Conservation (phyloP, 306 rosid genomes). For the Lathyrus aphaca region DNA sequence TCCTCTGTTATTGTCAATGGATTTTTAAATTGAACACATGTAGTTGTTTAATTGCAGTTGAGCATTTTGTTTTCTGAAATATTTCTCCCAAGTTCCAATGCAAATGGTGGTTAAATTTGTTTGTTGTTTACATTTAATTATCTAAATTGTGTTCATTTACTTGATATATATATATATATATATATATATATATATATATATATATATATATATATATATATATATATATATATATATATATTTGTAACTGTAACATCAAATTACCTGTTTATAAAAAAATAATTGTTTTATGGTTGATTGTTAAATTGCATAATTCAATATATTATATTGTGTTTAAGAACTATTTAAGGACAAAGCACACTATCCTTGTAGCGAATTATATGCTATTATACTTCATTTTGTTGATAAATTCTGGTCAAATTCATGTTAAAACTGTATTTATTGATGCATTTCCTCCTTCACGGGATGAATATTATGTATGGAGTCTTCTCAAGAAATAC, state of each 20-base stretch:
- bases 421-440: slow-evolving; percentile 96
- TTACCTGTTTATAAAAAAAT: background rate
- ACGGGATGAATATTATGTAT: slow-evolving; percentile 87
- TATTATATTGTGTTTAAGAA: background rate
- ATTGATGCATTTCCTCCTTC: slow-evolving; percentile 91
- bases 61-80: slow-evolving; percentile 15
- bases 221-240: too few species aligned
- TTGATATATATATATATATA: too few species aligned
- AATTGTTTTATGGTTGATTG: slow-evolving; percentile 18
- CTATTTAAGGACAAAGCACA: background rate
- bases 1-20: slow-evolving; percentile 27
- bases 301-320: background rate
- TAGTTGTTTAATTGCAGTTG: slow-evolving; percentile 24
- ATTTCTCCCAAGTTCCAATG: slow-evolving; percentile 8
- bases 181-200: too few species aligned
- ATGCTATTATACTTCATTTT: slow-evolving; percentile 19
- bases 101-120: background rate
- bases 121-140: slow-evolving; percentile 4
- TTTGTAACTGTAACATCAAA: slow-evolving; percentile 12
- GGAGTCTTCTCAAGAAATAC: slow-evolving; percentile 70
- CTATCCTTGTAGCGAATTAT: slow-evolving; percentile 17
- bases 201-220: too few species aligned
- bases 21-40: slow-evolving; percentile 2
- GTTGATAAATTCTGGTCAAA: slow-evolving; percentile 41
- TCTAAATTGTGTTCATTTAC: too few species aligned